Evolutionary conservation across 805 yeast species (phyloP).

Genomic region (Priceomyces haplophilus): DNA sequence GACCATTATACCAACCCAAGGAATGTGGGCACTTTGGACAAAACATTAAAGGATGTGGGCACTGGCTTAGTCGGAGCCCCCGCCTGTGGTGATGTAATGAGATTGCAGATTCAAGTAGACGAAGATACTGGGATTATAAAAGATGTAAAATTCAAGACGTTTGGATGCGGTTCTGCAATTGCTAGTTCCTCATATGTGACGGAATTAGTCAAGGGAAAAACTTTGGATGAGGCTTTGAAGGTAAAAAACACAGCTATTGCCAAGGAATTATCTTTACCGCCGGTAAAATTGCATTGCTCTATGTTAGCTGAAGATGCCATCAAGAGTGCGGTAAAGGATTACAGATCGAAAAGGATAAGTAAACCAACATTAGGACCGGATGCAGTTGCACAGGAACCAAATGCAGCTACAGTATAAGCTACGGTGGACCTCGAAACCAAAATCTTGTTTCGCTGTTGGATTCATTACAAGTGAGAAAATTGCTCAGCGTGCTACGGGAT

Average conservation of each 20-base stretch:
- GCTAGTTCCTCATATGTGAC: constrained; percentile 95
- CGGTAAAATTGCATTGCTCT: constrained; percentile 95
- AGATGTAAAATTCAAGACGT: constrained; percentile 96
- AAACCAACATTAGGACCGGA: constrained; percentile 64
- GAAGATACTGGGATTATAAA: constrained; percentile 87
- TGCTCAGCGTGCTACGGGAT: background rate
- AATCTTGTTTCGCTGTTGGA: no score
- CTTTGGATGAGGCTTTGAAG: constrained; percentile 87
- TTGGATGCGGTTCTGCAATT: constrained; percentile 99
- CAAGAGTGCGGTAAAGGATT: constrained; percentile 94
- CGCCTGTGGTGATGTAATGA: constrained; percentile 99
- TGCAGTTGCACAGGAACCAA: constrained; percentile 26
- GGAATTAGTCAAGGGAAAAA: constrained; percentile 91
- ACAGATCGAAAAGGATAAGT: constrained; percentile 70
- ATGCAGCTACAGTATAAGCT: constrained; percentile 16
- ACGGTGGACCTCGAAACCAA: no score
- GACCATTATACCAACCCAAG: constrained; percentile 97
- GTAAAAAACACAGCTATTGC: constrained; percentile 95
- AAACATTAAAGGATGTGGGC: constrained; percentile 73
- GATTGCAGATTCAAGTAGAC: constrained; percentile 89
- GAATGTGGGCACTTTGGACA: constrained; percentile 91
- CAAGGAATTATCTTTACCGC: constrained; percentile 90
- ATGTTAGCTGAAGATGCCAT: constrained; percentile 99
- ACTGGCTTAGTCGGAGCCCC: constrained; percentile 99
- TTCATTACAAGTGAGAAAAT: background rate